Evolutionary conservation across 768 basidiomycete genomes (phyloP).

Genomic region (Leccinum rimulosum): DNA sequence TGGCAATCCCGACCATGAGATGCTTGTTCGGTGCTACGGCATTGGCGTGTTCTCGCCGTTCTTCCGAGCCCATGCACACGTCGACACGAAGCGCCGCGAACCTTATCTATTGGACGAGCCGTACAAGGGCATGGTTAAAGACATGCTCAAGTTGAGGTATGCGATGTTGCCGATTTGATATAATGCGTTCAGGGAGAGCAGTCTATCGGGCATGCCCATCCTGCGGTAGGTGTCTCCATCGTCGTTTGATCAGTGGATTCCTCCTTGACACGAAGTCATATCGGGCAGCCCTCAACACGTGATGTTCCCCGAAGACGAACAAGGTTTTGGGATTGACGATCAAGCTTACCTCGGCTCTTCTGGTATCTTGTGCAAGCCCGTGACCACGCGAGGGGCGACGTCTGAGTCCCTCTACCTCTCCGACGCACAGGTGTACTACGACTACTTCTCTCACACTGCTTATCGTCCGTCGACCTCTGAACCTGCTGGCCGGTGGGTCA

Average conservation of each 20-base stretch:
- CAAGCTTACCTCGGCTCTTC: constrained; percentile 91
- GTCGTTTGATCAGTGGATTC: not conserved
- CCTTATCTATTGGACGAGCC: constrained; percentile 92
- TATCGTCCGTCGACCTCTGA: constrained; percentile 56
- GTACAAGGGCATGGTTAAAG: constrained; percentile 77
- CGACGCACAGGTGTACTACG: constrained; percentile 92
- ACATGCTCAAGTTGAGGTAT: constrained; percentile 80
- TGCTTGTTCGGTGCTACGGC: constrained; percentile 97
- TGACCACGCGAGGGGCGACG: constrained; percentile 69
- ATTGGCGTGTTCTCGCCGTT: constrained; percentile 94
- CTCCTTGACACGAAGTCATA: not conserved
- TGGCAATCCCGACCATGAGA: constrained; percentile 91
- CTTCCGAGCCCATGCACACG: constrained; percentile 97
- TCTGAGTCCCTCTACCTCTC: constrained; percentile 79
- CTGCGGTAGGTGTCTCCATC: constrained; percentile 53
- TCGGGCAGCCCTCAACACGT: constrained; percentile 85
- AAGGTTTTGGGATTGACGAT: constrained; percentile 87
- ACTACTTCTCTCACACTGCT: constrained; percentile 75
- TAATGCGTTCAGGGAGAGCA: constrained; percentile 92
- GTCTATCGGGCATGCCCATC: constrained; percentile 76
- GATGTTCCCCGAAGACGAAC: constrained; percentile 84
- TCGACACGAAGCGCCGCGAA: constrained; percentile 96
- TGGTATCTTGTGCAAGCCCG: constrained; percentile 88
- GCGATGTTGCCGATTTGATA: constrained; percentile 92
- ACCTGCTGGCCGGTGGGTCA: constrained; percentile 59